phyloP scores from a whole-genome alignment of 73 alveolate species.

The Diophrys sp. region DNA sequence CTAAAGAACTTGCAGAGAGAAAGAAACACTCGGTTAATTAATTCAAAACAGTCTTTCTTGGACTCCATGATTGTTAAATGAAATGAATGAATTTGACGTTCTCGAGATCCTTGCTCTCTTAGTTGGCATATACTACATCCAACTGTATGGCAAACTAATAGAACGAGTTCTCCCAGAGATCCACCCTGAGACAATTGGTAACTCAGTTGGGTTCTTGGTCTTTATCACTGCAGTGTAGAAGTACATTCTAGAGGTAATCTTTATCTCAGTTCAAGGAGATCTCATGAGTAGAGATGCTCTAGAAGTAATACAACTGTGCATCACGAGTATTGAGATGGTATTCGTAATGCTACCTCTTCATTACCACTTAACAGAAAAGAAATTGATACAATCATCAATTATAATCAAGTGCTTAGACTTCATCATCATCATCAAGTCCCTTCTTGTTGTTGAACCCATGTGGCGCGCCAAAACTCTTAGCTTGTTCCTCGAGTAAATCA shows the following conservation, averaged over 20 bases:
- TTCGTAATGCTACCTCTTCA: background rate
- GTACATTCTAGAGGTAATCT: background rate
- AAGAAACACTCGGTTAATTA: too few species aligned
- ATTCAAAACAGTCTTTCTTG: too few species aligned
- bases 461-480: too few species aligned
- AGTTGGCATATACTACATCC: background rate
- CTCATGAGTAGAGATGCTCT: background rate
- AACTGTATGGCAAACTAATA: background rate
- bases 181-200: background rate
- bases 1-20: too few species aligned
- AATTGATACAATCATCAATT: background rate
- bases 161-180: background rate
- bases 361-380: background rate
- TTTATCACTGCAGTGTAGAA: background rate
- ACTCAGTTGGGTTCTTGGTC: background rate
- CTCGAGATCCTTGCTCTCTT: background rate
- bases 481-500: background rate
- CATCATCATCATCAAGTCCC: too few species aligned
- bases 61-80: too few species aligned
- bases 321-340: background rate
- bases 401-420: too few species aligned
- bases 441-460: too few species aligned
- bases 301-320: background rate
- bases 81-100: background rate
- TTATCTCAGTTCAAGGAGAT: background rate